Conservation (phyloP, 1,284 basidiomycete species). For the Cystobasidiaceae sp. region DNA sequence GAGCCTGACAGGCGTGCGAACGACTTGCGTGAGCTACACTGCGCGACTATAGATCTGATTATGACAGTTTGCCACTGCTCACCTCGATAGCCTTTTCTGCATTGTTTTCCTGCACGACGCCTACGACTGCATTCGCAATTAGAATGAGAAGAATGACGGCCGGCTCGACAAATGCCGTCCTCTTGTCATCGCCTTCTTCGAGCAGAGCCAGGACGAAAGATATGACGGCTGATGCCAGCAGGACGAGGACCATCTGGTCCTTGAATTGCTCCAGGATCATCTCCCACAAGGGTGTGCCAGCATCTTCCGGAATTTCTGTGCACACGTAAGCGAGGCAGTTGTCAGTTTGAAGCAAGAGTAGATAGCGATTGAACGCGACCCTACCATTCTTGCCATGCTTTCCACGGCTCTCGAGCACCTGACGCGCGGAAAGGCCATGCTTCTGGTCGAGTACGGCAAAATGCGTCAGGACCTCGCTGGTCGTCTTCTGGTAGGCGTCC, state of each 20-base stretch:
- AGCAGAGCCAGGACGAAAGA: slow-evolving; percentile 84
- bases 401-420: slow-evolving; percentile 18
- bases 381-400: slow-evolving; percentile 28
- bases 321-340: not conserved
- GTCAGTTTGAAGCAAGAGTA: too few relatives aligned
- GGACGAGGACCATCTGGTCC: slow-evolving; percentile 86
- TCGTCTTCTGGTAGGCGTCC: slow-evolving; percentile 34
- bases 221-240: slow-evolving; percentile 81
- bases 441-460: slow-evolving; percentile 34
- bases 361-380: too few relatives aligned
- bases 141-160: slow-evolving; percentile 87
- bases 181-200: slow-evolving; percentile 62
- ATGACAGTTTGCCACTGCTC: slow-evolving; percentile 45
- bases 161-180: slow-evolving; percentile 82
- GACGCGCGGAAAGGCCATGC: slow-evolving; percentile 30
- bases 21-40: not conserved
- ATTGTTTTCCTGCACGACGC: slow-evolving; percentile 89
- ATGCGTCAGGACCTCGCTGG: slow-evolving; percentile 33
- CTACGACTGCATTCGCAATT: slow-evolving; percentile 86
- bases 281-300: slow-evolving; percentile 83
- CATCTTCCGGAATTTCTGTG: slow-evolving; percentile 79
- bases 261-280: slow-evolving; percentile 96
- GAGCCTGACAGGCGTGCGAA: slow-evolving; percentile 57
- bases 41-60: too few relatives aligned
- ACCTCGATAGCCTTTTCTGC: slow-evolving; percentile 94